Evolutionary conservation across 179 eudicot species (phyloP).

Genomic region (Corrigiola litoralis): DNA sequence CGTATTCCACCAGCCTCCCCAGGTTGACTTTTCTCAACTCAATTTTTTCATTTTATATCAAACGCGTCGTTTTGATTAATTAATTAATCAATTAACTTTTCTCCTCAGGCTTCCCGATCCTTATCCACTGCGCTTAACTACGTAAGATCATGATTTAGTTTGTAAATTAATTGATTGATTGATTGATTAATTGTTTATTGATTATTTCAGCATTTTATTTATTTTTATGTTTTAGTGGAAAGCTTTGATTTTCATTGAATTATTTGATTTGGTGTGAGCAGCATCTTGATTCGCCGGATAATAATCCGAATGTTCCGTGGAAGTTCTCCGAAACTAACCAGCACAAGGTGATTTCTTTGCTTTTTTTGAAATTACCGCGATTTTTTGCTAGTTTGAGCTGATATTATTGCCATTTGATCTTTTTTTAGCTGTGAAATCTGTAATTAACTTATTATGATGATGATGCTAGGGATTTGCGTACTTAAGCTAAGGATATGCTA

Average conservation of each 20-base stretch:
- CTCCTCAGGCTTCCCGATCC: constrained; percentile 61
- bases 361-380: too few species aligned
- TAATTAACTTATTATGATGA: too few species aligned
- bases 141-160: constrained; percentile 49
- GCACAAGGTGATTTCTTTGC: constrained; percentile 44
- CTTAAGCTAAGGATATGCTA: too few species aligned
- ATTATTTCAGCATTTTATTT: too few species aligned
- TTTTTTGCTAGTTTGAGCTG: not conserved
- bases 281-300: constrained; percentile 91
- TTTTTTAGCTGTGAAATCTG: not conserved
- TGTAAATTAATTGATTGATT: not conserved
- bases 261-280: constrained; percentile 22
- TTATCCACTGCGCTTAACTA: constrained; percentile 89
- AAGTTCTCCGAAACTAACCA: constrained; percentile 62
- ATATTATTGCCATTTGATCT: not conserved
- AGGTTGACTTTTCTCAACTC: constrained; percentile 35
- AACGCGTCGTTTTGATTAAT: not conserved
- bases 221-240: not conserved
- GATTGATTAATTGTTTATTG: not conserved
- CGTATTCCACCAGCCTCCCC: constrained; percentile 44
- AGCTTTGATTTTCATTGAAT: not conserved
- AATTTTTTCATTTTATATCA: not conserved
- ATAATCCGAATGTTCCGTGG: constrained; percentile 75
- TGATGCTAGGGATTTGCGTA: too few species aligned
- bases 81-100: too few species aligned